Evolutionary conservation across 2,329 filamentous ascomycete genomes (phyloP).

Genomic region (Nannizzia gypsea): DNA sequence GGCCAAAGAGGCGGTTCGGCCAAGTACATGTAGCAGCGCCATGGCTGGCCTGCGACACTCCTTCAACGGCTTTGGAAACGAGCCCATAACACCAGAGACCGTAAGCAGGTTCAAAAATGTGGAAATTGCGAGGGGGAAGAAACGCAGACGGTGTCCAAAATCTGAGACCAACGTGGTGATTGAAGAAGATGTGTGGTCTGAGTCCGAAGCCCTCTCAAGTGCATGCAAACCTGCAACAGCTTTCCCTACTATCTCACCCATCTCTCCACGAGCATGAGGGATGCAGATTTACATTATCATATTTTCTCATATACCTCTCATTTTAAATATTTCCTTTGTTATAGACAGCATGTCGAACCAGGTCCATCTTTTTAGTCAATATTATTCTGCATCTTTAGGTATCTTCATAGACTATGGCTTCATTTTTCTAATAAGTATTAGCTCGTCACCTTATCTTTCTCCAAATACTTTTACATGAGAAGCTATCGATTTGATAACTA

Average conservation of each 20-base stretch:
- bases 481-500: no score
- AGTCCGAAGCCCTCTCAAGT: slow-evolving; percentile 7
- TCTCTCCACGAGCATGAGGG: neutral
- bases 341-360: neutral
- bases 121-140: slow-evolving; percentile 30
- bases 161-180: slow-evolving; percentile 31
- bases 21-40: neutral
- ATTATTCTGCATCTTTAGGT: no score
- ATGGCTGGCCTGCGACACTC: slow-evolving; percentile 1
- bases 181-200: slow-evolving; percentile 20
- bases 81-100: slow-evolving; percentile 34
- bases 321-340: neutral
- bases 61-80: slow-evolving; percentile 21
- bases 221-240: neutral
- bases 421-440: no score
- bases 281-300: neutral
- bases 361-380: no score
- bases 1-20: slow-evolving; percentile 11
- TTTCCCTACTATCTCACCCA: neutral
- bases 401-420: no score
- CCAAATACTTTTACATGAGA: no score
- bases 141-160: slow-evolving; percentile 25
- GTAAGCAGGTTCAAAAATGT: slow-evolving; percentile 33
- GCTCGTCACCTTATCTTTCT: no score
- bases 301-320: neutral